Evolutionary conservation across 2,329 filamentous ascomycete genomes (phyloP).

Genomic region (Cytospora mali): DNA sequence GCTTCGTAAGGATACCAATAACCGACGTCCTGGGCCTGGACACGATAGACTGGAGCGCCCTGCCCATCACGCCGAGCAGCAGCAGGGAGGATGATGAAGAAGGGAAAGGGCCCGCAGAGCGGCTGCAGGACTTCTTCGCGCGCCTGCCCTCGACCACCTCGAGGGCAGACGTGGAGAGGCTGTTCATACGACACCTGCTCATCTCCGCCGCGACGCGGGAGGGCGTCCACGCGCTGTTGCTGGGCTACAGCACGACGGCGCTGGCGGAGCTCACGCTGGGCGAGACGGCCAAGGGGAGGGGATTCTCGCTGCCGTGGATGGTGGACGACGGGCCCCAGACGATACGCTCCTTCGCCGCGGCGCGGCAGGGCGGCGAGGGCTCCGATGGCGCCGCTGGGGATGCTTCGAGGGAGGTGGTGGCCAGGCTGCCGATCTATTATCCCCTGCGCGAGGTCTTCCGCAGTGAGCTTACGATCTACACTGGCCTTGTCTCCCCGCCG

Average conservation of each 20-base stretch:
- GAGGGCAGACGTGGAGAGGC: slow-evolving; percentile 69
- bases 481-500: slow-evolving; percentile 53
- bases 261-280: slow-evolving; percentile 84
- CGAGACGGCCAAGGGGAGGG: slow-evolving; percentile 88
- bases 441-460: slow-evolving; percentile 84
- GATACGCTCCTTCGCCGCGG: slow-evolving; percentile 30
- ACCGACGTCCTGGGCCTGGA: slow-evolving; percentile 58
- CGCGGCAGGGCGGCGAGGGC: background rate
- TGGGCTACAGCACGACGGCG: slow-evolving; percentile 84
- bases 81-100: background rate
- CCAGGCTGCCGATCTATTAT: slow-evolving; percentile 61
- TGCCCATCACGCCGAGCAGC: slow-evolving; percentile 38
- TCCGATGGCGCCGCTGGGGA: background rate
- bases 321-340: slow-evolving; percentile 70
- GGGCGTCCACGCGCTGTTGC: slow-evolving; percentile 70
- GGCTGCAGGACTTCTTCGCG: slow-evolving; percentile 58
- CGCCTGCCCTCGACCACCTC: slow-evolving; percentile 74
- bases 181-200: slow-evolving; percentile 73
- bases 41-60: slow-evolving; percentile 56
- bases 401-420: background rate
- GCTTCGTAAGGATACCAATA: slow-evolving; percentile 66
- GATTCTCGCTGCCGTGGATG: slow-evolving; percentile 80
- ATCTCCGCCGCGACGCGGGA: slow-evolving; percentile 62
- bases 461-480: slow-evolving; percentile 74
- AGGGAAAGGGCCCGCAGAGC: slow-evolving; percentile 39